Base-by-base conservation (phyloP, 768 basidiomycete genomes). In the Leccinum fibrillosum region DNA sequence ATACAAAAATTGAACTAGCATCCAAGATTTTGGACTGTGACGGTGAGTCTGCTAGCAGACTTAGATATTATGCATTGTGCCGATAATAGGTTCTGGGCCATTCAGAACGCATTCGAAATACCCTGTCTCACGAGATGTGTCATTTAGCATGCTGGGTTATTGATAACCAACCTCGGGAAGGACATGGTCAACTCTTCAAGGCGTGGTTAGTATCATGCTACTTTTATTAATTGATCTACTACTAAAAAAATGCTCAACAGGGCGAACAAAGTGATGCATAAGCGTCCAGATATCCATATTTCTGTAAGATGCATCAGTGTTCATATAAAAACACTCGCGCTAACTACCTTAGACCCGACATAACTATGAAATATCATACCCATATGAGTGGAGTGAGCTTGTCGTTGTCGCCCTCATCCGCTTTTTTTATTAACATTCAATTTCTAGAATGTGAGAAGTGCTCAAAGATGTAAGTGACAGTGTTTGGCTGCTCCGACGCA, bases 91-190 rank as follows among this genome's bases (percentile, higher is more conserved):
- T 17, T 25, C 49, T 39, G 26, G 9, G 44, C 39, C 2, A n/a
- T 56, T 32, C 57, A 94, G 92, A 90, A 54, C 83, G 91, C 39
- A 88, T 94, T 51, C 78, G 87, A 35, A 86, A 88, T 65, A 94
- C 92, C 1, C 74, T 95, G 12, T 85, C 90, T 30, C 93, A 95
- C 64, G 93, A 95, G 70, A 93, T 94, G 92, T 94, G 92, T 65
- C 93, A 94, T 74, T 72, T 95, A 34, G 93, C 93, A 2, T 83
- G 83, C 56, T 95, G 92, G 92, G 75, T 90, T 23, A 90, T 95
- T 55, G 83, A 88, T 67, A 75, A 80, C 17, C 78, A 84, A 10
- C 81, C 86, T 4, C 83, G 83, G 57, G 90, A 91, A 69, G 82
- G 80, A 7, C 92, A 94, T 63, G 92, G 92, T 7, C 77, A 73